Conservation (phyloP, 1,284 basidiomycete species). For the Ceratobasidium sp. region DNA sequence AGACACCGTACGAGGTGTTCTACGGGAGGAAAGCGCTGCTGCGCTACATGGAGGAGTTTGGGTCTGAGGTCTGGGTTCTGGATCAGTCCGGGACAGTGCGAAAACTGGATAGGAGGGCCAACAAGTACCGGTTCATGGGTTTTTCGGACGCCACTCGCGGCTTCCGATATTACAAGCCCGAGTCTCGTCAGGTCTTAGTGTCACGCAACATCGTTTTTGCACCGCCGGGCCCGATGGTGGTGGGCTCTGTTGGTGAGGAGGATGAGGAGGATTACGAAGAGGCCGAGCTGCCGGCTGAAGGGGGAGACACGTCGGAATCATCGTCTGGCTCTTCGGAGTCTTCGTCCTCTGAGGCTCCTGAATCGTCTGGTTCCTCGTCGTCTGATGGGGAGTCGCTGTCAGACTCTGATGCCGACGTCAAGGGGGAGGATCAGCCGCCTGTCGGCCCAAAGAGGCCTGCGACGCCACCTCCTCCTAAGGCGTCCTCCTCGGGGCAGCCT, state of each 20-base stretch:
- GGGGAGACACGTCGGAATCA: no score
- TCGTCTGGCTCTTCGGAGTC: no score
- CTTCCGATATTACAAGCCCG: background rate
- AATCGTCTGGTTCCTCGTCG: no score
- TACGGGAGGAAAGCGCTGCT: slow-evolving; percentile 2
- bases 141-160: background rate
- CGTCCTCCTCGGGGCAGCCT: no score
- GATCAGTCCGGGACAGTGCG: background rate
- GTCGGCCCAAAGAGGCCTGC: no score
- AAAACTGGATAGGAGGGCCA: background rate
- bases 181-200: background rate
- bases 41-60: background rate
- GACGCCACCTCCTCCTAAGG: no score
- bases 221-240: background rate
- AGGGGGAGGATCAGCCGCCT: no score
- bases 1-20: slow-evolving; percentile 14
- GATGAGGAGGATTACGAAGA: background rate
- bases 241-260: background rate
- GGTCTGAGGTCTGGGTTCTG: slow-evolving; percentile 12
- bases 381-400: no score
- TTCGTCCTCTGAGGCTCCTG: no score
- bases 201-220: background rate
- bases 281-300: no score
- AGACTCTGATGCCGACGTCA: no score
- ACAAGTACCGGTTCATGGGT: background rate